phyloP scores from a whole-genome alignment of 2,329 filamentous ascomycete species.

The Aspergillus amoenus region DNA sequence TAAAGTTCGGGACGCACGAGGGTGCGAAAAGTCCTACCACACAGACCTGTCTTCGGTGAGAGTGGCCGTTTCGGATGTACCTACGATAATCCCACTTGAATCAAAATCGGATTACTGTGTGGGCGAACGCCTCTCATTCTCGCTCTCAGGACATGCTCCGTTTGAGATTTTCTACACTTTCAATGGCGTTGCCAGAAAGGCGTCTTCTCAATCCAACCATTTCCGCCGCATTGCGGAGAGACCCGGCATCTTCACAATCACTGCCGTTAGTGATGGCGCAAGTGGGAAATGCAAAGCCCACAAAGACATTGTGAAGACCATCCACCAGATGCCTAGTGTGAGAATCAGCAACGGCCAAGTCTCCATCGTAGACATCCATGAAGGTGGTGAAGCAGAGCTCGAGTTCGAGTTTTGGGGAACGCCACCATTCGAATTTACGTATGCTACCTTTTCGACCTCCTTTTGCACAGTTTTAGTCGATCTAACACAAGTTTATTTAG shows the following conservation, averaged over 20 bases:
- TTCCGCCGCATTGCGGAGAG: conserved; percentile 93
- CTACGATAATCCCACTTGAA: conserved; percentile 84
- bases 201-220: conserved; percentile 67
- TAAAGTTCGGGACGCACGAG: conserved; percentile 81
- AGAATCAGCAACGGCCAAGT: conserved; percentile 82
- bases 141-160: conserved; percentile 82
- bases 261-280: conserved; percentile 80
- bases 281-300: conserved; percentile 77
- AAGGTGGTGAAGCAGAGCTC: conserved; percentile 91
- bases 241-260: conserved; percentile 85
- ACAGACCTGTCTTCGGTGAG: conserved; percentile 73
- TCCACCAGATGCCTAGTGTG: conserved; percentile 90
- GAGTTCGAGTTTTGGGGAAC: conserved; percentile 94
- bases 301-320: conserved; percentile 74
- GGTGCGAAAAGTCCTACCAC: conserved; percentile 78
- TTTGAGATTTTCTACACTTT: conserved; percentile 95
- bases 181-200: conserved; percentile 73
- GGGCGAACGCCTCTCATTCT: conserved; percentile 90
- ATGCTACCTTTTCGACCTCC: conserved; percentile 26
- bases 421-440: conserved; percentile 94
- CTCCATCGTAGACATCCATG: conserved; percentile 87
- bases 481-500: conserved; percentile 30
- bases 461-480: neutral
- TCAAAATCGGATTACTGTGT: conserved; percentile 88
- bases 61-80: conserved; percentile 89